Base-by-base conservation (phyloP, 805 yeast species). In the Sugiyamaella boreocaroliniensis region DNA sequence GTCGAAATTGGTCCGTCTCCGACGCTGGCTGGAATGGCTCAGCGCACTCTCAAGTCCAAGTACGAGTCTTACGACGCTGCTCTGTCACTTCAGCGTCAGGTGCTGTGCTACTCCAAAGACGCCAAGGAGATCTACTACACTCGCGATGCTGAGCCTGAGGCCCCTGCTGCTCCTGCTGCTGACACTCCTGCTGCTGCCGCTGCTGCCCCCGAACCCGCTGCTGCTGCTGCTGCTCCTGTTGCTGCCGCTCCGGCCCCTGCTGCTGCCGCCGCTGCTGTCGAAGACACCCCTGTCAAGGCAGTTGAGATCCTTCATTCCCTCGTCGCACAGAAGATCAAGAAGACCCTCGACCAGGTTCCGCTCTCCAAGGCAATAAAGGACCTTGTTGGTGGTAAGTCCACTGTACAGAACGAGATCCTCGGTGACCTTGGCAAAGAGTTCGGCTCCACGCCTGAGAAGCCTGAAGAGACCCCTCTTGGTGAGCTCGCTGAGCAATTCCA, bases 1-100 rank as follows among this genome's bases (percentile, higher is more conserved):
- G 97, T 93, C 61, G 99, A 93, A 73, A 88, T 93, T 59, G 99
- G 99, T 52, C 99, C 99, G 56, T 89, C 98, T 47, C 98, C 99
- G 56, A 93, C 99, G 44, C 79, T 93, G 69, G 93, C 97, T 42
- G 98, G 98, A 61, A 93, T 93, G 99, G 98, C 99, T 59, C 82
- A 87, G 62, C 85, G 98, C 76, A 93, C 99, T 57, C 82, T 93
- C 65, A 83, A 83, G 76, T 87, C 95, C 69, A 93, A 89, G 72
- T 95, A 90, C 72, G 98, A 93, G 74, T 86, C 97, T 43, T 93
- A 89, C 69, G 99, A 93, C 70, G 98, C 98, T 54, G 99, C 99
- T 43, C 76, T 92, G 65, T 79, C 95, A 55, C 81, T 86, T 64
- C 88, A 85, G 64, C 85, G 99, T 79, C 95, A 93, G 73, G 95